Percentiles rank a stretch among this genome's conserved stretches.
Evolutionary conservation across 2,329 filamentous ascomycete genomes (phyloP).

Genomic region (Ophiostoma quercus): DNA sequence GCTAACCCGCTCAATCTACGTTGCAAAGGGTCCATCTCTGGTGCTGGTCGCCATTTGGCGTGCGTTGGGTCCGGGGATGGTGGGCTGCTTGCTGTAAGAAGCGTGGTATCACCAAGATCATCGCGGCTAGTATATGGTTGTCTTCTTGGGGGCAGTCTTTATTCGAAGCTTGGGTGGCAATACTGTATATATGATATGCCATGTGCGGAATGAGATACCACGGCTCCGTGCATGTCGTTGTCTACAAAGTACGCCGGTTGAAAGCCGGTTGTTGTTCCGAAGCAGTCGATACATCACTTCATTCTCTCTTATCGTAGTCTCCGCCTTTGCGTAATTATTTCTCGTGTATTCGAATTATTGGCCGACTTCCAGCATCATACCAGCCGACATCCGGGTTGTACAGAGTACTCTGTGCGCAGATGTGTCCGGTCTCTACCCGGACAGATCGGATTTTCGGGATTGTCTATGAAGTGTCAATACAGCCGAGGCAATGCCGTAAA

Average conservation of each 20-base stretch:
- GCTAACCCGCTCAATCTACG: neutral
- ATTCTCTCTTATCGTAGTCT: neutral
- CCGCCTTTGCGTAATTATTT: neutral
- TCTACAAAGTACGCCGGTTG: neutral
- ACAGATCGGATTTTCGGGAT: neutral
- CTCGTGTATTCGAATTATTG: neutral
- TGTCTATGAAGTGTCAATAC: neutral
- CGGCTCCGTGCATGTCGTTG: neutral
- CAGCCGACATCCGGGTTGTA: conserved; percentile 3
- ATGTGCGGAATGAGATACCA: neutral
- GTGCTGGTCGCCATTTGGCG: conserved; percentile 5
- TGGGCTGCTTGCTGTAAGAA: neutral
- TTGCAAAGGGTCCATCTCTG: conserved; percentile 11
- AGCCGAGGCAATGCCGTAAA: neutral
- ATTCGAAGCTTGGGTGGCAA: too few relatives aligned
- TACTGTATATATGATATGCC: neutral
- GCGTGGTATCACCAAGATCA: conserved; percentile 11
- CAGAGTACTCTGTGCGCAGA: neutral
- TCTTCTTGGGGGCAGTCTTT: neutral
- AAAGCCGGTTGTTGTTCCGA: neutral
- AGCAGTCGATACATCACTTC: neutral
- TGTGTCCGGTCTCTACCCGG: neutral
- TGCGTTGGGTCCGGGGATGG: conserved; percentile 7
- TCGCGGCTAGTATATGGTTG: neutral
- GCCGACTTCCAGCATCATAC: neutral